Conservation (phyloP, 768 basidiomycete species). For the Pleurotus pulmonarius region DNA sequence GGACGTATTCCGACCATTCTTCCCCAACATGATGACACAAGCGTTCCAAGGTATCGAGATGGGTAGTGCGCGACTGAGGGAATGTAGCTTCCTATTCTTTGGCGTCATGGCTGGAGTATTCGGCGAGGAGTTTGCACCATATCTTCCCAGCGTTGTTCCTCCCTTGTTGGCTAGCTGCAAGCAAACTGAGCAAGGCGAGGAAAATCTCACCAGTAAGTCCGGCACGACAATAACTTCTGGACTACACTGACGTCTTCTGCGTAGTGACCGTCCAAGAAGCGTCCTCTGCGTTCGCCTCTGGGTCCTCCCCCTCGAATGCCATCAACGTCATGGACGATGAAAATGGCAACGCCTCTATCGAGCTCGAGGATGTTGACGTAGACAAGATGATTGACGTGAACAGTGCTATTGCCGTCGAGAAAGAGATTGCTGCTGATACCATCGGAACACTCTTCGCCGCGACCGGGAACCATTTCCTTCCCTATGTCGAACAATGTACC, state of each 20-base stretch:
- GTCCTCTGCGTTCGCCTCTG: slow-evolving; percentile 65
- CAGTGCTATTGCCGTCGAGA: slow-evolving; percentile 96
- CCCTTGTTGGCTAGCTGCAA: slow-evolving; percentile 78
- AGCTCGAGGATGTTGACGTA: slow-evolving; percentile 76
- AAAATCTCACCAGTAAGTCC: slow-evolving; percentile 38
- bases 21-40: slow-evolving; percentile 93
- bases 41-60: slow-evolving; percentile 88
- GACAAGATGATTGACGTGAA: slow-evolving; percentile 91
- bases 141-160: slow-evolving; percentile 83
- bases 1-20: slow-evolving; percentile 93
- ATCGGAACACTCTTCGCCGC: slow-evolving; percentile 87
- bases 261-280: slow-evolving; percentile 52
- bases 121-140: slow-evolving; percentile 87
- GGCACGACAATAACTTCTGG: neutral
- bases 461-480: slow-evolving; percentile 82
- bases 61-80: slow-evolving; percentile 82
- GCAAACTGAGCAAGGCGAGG: slow-evolving; percentile 79
- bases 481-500: slow-evolving; percentile 81
- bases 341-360: slow-evolving; percentile 55
- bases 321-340: slow-evolving; percentile 56
- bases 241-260: slow-evolving; percentile 6
- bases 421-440: slow-evolving; percentile 97
- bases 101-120: slow-evolving; percentile 98
- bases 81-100: slow-evolving; percentile 98
- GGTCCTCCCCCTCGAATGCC: slow-evolving; percentile 67